These are phyloP conservation scores for Aureobasidium mangrovei DNA, from an alignment of 2,329 filamentous ascomycete species.

Conservation along the genomic window DNA sequence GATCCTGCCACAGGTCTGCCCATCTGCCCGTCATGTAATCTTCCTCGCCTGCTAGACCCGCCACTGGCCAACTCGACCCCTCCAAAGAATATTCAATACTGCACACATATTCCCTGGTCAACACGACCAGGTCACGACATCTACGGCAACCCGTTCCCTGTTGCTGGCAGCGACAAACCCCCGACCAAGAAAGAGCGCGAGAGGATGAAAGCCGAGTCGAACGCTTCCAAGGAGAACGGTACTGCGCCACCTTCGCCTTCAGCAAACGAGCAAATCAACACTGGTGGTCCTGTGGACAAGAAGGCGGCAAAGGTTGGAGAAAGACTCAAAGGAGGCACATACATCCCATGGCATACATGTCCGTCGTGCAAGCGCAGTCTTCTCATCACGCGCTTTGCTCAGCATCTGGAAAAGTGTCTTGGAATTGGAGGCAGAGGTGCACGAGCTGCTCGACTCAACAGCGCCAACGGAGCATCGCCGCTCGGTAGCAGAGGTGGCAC, in stretches of 20 bases:
- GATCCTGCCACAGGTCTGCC: conserved; percentile 64
- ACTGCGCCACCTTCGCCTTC: conserved; percentile 27
- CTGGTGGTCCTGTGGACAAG: conserved; percentile 32
- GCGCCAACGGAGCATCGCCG: conserved; percentile 21
- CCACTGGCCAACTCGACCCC: conserved; percentile 45
- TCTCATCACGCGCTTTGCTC: conserved; percentile 51
- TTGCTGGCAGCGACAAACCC: conserved; percentile 46
- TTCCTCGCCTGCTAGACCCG: conserved; percentile 64
- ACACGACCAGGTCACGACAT: conserved; percentile 70
- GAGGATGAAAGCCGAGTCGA: conserved; percentile 39
- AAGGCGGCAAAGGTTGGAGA: conserved; percentile 32
- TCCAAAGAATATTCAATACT: conserved; percentile 51
- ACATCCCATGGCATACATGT: conserved; percentile 48
- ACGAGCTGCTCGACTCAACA: conserved; percentile 38
- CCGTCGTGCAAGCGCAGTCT: conserved; percentile 53
- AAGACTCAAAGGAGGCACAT: conserved; percentile 42
- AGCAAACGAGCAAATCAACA: conserved; percentile 21
- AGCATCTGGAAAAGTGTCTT: conserved; percentile 53
- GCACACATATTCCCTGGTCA: conserved; percentile 70
- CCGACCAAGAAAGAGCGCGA: conserved; percentile 69
- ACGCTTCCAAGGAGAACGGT: conserved; percentile 25
- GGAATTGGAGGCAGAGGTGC: conserved; percentile 47
- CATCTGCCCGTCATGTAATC: conserved; percentile 63
- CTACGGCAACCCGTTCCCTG: conserved; percentile 73
- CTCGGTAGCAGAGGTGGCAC: conserved; percentile 27